Evolutionary conservation across 805 yeast genomes (phyloP), one percentile per base, ranked within the genome.

Genomic region (Deakozyma indianensis): DNA sequence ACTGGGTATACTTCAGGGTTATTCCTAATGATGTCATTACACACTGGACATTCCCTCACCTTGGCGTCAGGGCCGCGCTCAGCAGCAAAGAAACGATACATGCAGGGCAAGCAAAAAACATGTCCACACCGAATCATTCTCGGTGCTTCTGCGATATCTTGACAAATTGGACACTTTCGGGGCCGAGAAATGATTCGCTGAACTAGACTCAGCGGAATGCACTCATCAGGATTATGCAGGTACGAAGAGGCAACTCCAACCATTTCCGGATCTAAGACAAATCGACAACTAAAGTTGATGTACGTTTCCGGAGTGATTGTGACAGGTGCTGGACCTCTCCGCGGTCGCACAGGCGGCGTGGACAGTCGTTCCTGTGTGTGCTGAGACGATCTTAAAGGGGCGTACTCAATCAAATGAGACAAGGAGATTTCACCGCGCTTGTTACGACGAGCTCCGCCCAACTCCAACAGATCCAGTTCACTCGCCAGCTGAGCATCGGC

Each of bases 41-140:
- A 11, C 22, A 41, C 15, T 46, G 43, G 27, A 41, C 48, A 15
- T 22, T 27, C 23, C 47, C 50, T 38, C 51, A 23, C 20, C 41
- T 41, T 2, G 22, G 23, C 2, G 51, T 32, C 3, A 53, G 49
- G 14, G 41, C 18, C 35, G 49, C 50, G 1, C 51, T 50, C 24
- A 58, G 55, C 4, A 56, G 45, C 82, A 41, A 85, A 65, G 54
- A 83, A 75, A 41, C 87, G 74, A 46, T 87, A 60, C 24, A 90
- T 62, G 60, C 99, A 92, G 14, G 87, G 76, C 46, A 76, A 70
- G 58, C 99, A 92, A 56, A 92, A 76, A 15, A 87, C 72, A 58
- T 92, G 99, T 3, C 99, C 98, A 65, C 99, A 92, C 11, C 78
- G 73, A 23, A 86, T 78, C 97, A 92, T 94, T 46, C 97, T 68